A percentile compares a stretch with the other conserved stretches of the same genome.
phyloP scores from a whole-genome alignment of 495 filamentous ascomycete genomes.

The Aspergillus biplanus region DNA sequence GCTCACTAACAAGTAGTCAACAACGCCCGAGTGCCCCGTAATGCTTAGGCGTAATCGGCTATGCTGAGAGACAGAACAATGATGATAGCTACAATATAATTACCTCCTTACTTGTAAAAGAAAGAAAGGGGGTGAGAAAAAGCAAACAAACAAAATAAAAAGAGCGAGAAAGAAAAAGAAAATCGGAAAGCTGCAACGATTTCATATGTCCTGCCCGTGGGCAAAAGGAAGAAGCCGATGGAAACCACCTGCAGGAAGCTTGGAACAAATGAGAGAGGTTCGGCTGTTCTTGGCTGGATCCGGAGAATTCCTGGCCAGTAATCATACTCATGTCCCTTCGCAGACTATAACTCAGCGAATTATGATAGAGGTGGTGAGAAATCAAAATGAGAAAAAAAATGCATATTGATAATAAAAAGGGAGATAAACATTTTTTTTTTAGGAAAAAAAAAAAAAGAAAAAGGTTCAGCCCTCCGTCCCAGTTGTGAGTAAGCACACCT shows the following conservation, averaged over 20 bases:
- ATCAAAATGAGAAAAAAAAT: neutral
- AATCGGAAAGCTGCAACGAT: neutral
- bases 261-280: neutral
- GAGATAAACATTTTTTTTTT: neutral
- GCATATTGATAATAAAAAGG: neutral
- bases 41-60: neutral
- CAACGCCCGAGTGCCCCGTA: neutral
- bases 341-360: neutral
- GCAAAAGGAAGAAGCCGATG: slow-evolving; percentile 2
- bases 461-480: slow-evolving; percentile 4
- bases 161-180: neutral
- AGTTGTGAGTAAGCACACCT: neutral
- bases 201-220: no score
- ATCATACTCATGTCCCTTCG: slow-evolving; percentile 7
- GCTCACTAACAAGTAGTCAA: neutral
- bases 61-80: no score
- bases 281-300: slow-evolving; percentile 8
- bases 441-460: neutral
- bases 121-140: neutral
- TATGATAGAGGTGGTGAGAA: neutral
- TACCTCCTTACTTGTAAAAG: neutral
- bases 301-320: slow-evolving; percentile 24
- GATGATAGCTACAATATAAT: no score
- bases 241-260: neutral
- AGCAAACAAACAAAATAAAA: neutral